Evolutionary conservation across 805 yeast species (phyloP), one percentile per base, ranked within the genome.

Genomic region (Metschnikowia matae): DNA sequence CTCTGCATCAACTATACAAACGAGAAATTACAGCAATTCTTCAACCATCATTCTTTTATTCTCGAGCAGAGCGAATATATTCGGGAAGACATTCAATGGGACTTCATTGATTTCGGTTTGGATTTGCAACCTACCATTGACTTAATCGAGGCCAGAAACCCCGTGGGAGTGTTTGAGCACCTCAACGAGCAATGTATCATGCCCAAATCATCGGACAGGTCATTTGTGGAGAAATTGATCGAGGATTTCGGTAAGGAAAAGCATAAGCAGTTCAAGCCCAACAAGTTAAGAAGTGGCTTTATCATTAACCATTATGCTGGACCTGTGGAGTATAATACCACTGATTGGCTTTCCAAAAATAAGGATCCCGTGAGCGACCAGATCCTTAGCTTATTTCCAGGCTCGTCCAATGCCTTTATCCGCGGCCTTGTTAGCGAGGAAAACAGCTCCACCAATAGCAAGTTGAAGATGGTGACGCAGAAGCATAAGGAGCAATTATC

Each of bases 61-160:
- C 65, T 81, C 43, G 85, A 81, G 61, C 85, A 81, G 62, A 79
- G 81, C 54, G 85, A 81, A 59, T 81, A 81, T 53, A 59, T 80
- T 48, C 70, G 81, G 48, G 85, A 81, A 61, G 80, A 81, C 47
- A 80, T 81, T 42, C 78, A 78, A 54, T 81, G 85, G 85, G 77
- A 80, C 52, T 92, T 85, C 58, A 85, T 92, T 45, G 99, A 94
- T 64, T 94, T 90, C 69, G 99, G 99, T 14, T 87, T 85, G 53
- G 97, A 94, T 65, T 74, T 94, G 49, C 96, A 92, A 64, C 95
- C 95, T 23, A 92, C 99, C 0, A 94, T 94, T 46, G 96, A 91
- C 59, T 73, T 94, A 49, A 91, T 94, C 48, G 99, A 94, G 68
- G 79, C 84, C 64, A 70, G 59, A 62, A 74, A 78, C 54, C 84